Base-by-base conservation (phyloP, 2,329 filamentous ascomycete species). In the Amesomyces nigricolor region DNA sequence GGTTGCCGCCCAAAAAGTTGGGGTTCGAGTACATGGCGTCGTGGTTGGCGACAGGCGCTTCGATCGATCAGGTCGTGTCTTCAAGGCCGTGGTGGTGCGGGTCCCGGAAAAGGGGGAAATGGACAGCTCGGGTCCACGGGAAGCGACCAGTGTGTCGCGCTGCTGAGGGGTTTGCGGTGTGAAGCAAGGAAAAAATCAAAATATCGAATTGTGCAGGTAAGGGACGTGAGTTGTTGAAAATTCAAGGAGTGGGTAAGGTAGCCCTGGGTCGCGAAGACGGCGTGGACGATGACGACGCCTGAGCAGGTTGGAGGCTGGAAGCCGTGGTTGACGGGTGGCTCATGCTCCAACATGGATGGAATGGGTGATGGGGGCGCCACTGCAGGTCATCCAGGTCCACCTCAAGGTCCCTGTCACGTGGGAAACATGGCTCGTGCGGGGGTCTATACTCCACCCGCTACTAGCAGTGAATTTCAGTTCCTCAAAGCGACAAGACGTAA, bases 1-100 rank as follows among this genome's bases (percentile, higher is more conserved):
- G 82, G 69, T 86, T 89, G 74, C 85, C 87, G 72, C 90, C 90
- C 67, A 95, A 75, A 72, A 88, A 86, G 77, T 88, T 95, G 63
- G 89, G 88, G 71, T 87, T 89, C 63, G 90, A 94, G 76, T 89
- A 97, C 92, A 96, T 96, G 73, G 50, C 51, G 50, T 17, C 46
- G 56, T 40, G 17, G 50, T 35, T 30, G 47, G 51, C 42, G 40
- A 29, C 43, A 42, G 47, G 22, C 22, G 22, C 22, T 35, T 58
- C 49, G 51, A 47, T 38, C n/a, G 46, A 52, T 40, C 39, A 11
- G 38, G 45, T 10, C 11, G 29, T n/a, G 22, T 26, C 22, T 26
- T 26, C 22, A 4, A 26, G 22, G 22, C 22, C 5, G 22, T 4
- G 39, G 29, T 22, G 17, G 39, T n/a, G 16, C 29, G 44, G 51